These are phyloP conservation scores for Thraustochytrium striatum DNA, from an alignment of 352 stramenopile species.

Conservation along the genomic window DNA sequence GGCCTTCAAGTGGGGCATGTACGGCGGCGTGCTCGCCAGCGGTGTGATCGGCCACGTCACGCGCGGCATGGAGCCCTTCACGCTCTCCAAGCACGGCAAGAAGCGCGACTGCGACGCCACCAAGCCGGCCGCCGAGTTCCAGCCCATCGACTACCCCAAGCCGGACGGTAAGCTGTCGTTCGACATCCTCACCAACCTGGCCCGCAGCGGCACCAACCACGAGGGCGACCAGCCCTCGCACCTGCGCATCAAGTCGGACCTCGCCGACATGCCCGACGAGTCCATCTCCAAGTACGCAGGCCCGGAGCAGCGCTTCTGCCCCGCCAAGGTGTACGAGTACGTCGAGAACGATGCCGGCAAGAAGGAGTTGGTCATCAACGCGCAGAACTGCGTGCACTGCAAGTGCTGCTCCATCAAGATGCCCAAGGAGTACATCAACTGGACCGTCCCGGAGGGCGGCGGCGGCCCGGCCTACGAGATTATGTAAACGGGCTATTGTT, in stretches of 20 bases:
- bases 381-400: slow-evolving; percentile 99
- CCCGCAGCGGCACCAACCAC: slow-evolving; percentile 94
- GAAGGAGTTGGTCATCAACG: slow-evolving; percentile 94
- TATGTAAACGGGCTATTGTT: slow-evolving; percentile 58
- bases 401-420: slow-evolving; percentile 99
- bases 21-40: slow-evolving; percentile 86
- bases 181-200: slow-evolving; percentile 95
- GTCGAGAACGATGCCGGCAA: slow-evolving; percentile 81
- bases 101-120: slow-evolving; percentile 85
- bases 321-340: slow-evolving; percentile 97
- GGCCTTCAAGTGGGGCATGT: slow-evolving; percentile 89
- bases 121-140: slow-evolving; percentile 76
- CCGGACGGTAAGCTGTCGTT: slow-evolving; percentile 94
- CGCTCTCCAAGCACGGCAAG: slow-evolving; percentile 69
- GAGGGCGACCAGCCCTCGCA: slow-evolving; percentile 96
- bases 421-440: slow-evolving; percentile 97
- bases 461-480: slow-evolving; percentile 96
- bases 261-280: slow-evolving; percentile 72
- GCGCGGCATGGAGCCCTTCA: slow-evolving; percentile 94
- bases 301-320: slow-evolving; percentile 95
- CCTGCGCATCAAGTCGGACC: slow-evolving; percentile 88
- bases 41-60: slow-evolving; percentile 85
- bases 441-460: slow-evolving; percentile 95
- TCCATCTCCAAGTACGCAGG: slow-evolving; percentile 86
- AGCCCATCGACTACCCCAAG: slow-evolving; percentile 90